These are phyloP conservation scores for Chlorella vulgaris DNA, from an alignment of 139 green algal genomes.

Conservation along the genomic window DNA sequence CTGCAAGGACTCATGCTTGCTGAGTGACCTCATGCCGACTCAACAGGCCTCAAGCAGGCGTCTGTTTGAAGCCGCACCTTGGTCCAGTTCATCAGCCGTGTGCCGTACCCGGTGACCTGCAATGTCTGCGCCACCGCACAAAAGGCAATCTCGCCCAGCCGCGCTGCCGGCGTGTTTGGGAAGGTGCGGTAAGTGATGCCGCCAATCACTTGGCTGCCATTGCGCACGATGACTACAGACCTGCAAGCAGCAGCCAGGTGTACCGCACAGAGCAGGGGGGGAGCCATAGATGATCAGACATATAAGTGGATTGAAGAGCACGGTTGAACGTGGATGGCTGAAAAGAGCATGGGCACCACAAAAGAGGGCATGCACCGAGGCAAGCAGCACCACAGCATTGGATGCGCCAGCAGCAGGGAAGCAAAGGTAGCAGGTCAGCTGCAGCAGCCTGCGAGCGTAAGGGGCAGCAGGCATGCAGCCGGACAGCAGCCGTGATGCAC, in stretches of 20 bases:
- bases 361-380: no score
- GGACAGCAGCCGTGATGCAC: no score
- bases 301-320: no score
- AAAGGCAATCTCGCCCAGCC: constrained; percentile 97
- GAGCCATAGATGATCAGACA: no score
- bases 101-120: constrained; percentile 95
- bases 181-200: constrained; percentile 97
- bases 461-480: no score
- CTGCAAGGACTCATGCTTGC: not conserved
- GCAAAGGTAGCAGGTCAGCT: no score
- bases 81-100: constrained; percentile 96
- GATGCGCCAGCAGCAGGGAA: no score
- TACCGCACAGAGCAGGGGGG: no score
- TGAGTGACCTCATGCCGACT: not conserved
- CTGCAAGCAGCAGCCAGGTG: not conserved
- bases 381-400: no score
- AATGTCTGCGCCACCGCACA: constrained; percentile 93
- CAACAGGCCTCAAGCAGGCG: not conserved
- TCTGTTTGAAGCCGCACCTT: constrained; percentile 55
- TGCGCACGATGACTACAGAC: constrained; percentile 70
- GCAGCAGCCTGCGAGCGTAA: no score
- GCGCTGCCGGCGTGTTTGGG: constrained; percentile 43
- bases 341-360: no score
- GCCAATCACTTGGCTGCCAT: constrained; percentile 71
- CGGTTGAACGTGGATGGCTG: no score